Evolutionary conservation across 2,329 filamentous ascomycete genomes (phyloP), one percentile per base, ranked within the genome.

Genomic region (Colletotrichum liriopes): DNA sequence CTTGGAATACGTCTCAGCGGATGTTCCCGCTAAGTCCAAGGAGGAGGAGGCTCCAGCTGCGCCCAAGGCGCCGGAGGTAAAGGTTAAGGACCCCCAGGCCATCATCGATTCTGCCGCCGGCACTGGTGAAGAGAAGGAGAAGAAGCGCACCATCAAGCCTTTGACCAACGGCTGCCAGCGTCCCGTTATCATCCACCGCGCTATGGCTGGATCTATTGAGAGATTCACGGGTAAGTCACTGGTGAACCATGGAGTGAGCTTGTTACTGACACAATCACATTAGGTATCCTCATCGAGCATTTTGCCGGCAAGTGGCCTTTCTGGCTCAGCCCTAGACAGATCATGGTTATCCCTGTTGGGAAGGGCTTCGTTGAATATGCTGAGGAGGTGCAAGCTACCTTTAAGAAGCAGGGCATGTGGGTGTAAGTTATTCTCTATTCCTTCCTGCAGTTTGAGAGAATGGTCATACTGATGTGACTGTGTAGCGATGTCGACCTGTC

Each of bases 251-350:
- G 23, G 23, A 29, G 3, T 14, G 20, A 14, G 16, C n/a, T 29
- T 39, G 5, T 52, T 54, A 43, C 63, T 71, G n/a, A 74, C 58
- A 4, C 12, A 12, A 16, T 87, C 89, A 82, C 84, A 87, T 88
- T 93, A 78, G 94, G 90, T 75, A 94, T 96, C 75, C 86, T 96
- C 73, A 93, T 90, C 56, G 94, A 96, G 86, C 94, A 96, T 83
- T 96, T 94, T 80, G 93, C 88, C 66, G 94, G 94, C 77, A 95
- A 95, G 85, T 96, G 94, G 94, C 94, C 94, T 1, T 94, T 96
- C 87, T 96, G 94, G 94, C 85, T 96, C 74, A 94, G 91, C 76
- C 94, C 93, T n/a, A 89, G 94, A 63, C 94, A 96, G 82, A 90
- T 96, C 74, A 87, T 85, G 65, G 81, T 84, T 52, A 82, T 84